These are phyloP conservation scores for Hypoxylon sp. DNA, from an alignment of 2,329 filamentous ascomycete species.

Conservation along the genomic window DNA sequence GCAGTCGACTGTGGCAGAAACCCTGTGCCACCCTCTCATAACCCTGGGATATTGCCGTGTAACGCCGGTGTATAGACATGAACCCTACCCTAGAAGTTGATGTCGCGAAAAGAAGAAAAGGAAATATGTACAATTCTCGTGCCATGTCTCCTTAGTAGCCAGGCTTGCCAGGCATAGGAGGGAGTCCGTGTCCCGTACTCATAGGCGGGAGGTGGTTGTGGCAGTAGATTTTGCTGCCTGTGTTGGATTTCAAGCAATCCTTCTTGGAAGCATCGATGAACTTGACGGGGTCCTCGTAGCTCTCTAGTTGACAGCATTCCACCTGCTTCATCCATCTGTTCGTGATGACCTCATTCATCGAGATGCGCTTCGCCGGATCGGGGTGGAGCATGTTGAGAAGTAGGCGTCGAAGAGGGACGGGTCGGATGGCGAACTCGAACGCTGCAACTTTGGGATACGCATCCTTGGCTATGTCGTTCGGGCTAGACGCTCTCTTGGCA, in stretches of 20 bases:
- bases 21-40: slow-evolving; percentile 15
- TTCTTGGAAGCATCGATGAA: slow-evolving; percentile 70
- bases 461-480: slow-evolving; percentile 58
- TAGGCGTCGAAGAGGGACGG: slow-evolving; percentile 73
- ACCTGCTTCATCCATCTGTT: slow-evolving; percentile 78
- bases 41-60: slow-evolving; percentile 26
- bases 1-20: slow-evolving; percentile 14
- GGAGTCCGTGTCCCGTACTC: slow-evolving; percentile 55
- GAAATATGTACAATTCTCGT: not conserved
- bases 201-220: slow-evolving; percentile 65
- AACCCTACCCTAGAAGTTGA: slow-evolving; percentile 16
- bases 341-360: slow-evolving; percentile 72
- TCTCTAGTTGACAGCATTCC: slow-evolving; percentile 81
- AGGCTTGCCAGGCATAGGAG: slow-evolving; percentile 65
- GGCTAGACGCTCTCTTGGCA: slow-evolving; percentile 54
- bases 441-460: slow-evolving; percentile 72
- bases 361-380: slow-evolving; percentile 73
- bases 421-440: slow-evolving; percentile 72
- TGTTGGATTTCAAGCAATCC: slow-evolving; percentile 52
- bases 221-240: slow-evolving; percentile 64
- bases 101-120: slow-evolving; percentile 17
- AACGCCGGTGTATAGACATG: slow-evolving; percentile 28
- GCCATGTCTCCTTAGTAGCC: slow-evolving; percentile 54
- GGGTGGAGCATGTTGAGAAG: slow-evolving; percentile 86
- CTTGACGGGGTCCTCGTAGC: slow-evolving; percentile 67